Conservation (phyloP, 352 stramenopile species). For the Phytophthora fragariae region DNA sequence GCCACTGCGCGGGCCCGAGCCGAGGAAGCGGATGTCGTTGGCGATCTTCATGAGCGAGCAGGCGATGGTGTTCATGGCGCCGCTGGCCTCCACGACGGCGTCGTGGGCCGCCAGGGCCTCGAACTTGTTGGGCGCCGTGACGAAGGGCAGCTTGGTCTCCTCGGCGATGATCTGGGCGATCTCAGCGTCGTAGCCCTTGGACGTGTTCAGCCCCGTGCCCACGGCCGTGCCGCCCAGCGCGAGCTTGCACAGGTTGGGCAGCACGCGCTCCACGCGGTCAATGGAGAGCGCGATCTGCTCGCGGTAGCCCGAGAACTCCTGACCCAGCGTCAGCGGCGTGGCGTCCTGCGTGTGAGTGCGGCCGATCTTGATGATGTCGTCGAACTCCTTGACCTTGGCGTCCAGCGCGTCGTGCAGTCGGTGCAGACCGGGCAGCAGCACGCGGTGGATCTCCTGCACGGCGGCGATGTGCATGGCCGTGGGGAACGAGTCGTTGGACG, state of each 20-base stretch:
- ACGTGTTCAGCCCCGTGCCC: constrained; percentile 94
- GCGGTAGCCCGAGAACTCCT: constrained; percentile 97
- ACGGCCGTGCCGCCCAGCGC: constrained; percentile 96
- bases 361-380: constrained; percentile 98
- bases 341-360: constrained; percentile 96
- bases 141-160: constrained; percentile 94
- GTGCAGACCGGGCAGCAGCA: constrained; percentile 77
- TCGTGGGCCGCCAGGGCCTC: constrained; percentile 76
- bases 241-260: constrained; percentile 92
- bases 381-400: constrained; percentile 92
- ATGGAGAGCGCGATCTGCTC: constrained; percentile 94
- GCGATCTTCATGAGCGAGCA: constrained; percentile 84
- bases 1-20: constrained; percentile 62
- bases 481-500: constrained; percentile 97
- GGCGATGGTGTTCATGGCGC: constrained; percentile 76
- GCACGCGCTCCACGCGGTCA: constrained; percentile 78
- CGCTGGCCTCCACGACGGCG: constrained; percentile 71
- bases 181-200: constrained; percentile 92
- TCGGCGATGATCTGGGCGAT: constrained; percentile 95
- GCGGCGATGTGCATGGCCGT: constrained; percentile 97
- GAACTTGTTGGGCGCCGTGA: constrained; percentile 98
- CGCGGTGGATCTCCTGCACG: constrained; percentile 87
- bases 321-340: constrained; percentile 96
- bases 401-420: constrained; percentile 87
- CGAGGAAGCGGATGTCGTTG: constrained; percentile 82